Evolutionary conservation across 441 rosid species (phyloP).

Genomic region (Eutrema salsugineum): DNA sequence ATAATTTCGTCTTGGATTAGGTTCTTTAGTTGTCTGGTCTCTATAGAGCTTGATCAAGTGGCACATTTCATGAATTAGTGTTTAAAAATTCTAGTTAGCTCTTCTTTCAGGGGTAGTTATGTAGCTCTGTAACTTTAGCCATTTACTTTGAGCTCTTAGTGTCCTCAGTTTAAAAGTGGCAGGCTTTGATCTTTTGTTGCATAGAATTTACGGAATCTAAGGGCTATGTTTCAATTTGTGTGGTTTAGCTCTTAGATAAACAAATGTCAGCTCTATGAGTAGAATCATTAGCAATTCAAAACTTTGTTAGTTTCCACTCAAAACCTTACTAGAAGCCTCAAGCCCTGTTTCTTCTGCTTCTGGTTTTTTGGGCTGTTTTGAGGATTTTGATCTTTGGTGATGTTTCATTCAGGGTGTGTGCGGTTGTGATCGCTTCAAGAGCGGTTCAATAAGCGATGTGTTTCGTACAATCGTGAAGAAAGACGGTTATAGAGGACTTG

Average conservation of each 20-base stretch:
- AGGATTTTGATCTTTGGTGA: background rate
- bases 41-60: background rate
- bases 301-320: background rate
- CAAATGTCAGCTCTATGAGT: background rate
- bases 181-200: background rate
- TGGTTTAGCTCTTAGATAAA: no score
- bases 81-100: background rate
- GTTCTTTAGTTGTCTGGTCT: background rate
- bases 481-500: constrained; percentile 85
- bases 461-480: constrained; percentile 55
- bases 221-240: background rate
- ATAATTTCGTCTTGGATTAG: background rate
- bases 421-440: constrained; percentile 86
- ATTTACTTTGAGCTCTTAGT: background rate
- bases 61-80: background rate
- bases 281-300: background rate
- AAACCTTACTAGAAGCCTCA: background rate
- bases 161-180: background rate
- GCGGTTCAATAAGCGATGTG: constrained; percentile 69
- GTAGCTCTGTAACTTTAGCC: background rate
- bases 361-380: background rate
- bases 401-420: constrained; percentile 75
- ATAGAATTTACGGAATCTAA: background rate
- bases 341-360: background rate
- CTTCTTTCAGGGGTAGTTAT: background rate